Base-by-base conservation (phyloP, 1,284 basidiomycete species). In the Tylopilus sp. region DNA sequence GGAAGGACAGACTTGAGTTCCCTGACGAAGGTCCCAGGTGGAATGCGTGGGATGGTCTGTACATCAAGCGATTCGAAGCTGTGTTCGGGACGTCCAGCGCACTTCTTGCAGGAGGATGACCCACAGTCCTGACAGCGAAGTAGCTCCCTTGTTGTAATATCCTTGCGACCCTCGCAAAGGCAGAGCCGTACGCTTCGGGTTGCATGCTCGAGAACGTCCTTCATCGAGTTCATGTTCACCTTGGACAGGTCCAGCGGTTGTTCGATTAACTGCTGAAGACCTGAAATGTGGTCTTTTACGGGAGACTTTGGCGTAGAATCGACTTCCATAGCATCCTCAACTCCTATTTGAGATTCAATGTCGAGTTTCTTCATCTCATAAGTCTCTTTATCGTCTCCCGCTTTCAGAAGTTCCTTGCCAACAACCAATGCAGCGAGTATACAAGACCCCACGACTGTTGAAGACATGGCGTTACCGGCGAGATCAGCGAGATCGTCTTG, bases 401-500 rank as follows among this genome's bases (percentile, higher is more conserved):
- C 67, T 55, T 82, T 84, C 29, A 92, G 71, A 25, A 88, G 75
- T 37, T 79, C 76, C 60, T 76, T 77, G 6, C 83, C 82, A 1
- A 86, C 69, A 11, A 86, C 77, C 37, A 97, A 73, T 0, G 93
- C 92, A 10, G 89, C 83, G 34, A 97, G 72, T 58, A 97, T 92
- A 56, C 91, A 88, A 2, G 92, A 81, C 1, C 95, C 94, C 18
- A 97, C 94, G 12, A 97, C 94, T 1, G 94, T 97, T 1, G 94
- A 91, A 1, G 93, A 90, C 94, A 97, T 97, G 44, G 94, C 95
- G 60, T 97, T 97, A 1, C 94, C 94, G 11, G 94, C 95, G 9
- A 97, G 77, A 69, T 97, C 93, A 12, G 93, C 92, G 2, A 97
- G 77, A 59, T 97, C 89, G 69, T 97, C 95, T 66, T 96, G 91